Conservation (phyloP, 495 filamentous ascomycete species). For the Thermothielavioides terrestris region DNA sequence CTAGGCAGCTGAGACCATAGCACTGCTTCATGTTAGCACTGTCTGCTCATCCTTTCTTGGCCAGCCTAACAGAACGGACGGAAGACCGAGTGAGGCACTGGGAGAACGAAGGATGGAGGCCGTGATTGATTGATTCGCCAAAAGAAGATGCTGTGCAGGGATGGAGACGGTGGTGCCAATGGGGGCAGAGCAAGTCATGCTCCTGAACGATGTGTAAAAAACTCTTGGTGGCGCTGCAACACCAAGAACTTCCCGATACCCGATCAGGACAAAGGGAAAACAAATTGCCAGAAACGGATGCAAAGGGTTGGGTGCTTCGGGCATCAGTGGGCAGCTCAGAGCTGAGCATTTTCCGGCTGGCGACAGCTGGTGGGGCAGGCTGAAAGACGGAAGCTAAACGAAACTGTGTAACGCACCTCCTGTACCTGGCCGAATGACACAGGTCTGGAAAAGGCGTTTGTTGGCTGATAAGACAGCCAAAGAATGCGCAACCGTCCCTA, state of each 20-base stretch:
- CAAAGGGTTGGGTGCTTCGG: not conserved
- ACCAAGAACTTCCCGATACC: not conserved
- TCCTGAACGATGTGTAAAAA: not conserved
- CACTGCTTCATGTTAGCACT: slow-evolving; percentile 15
- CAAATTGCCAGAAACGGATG: not conserved
- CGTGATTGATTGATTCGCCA: not conserved
- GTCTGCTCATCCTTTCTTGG: not conserved
- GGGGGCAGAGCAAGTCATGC: not conserved
- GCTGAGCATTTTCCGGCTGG: slow-evolving; percentile 7
- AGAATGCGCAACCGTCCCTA: too few species aligned
- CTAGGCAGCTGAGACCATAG: slow-evolving; percentile 18
- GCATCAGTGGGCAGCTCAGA: too few species aligned
- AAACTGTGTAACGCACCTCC: too few species aligned
- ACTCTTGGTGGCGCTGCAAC: slow-evolving; percentile 1
- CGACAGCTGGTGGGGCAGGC: slow-evolving; percentile 1
- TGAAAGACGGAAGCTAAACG: slow-evolving; percentile 1
- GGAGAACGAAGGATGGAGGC: not conserved
- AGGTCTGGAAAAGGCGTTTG: not conserved
- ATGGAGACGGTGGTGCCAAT: not conserved
- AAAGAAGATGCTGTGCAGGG: not conserved
- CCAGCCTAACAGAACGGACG: not conserved
- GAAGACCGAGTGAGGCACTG: not conserved
- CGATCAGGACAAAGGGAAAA: not conserved
- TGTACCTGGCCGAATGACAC: not conserved
- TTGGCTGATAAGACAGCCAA: not conserved